phyloP scores from a whole-genome alignment of 192 early-diverging fungal genomes.

The Coemansia sp. region DNA sequence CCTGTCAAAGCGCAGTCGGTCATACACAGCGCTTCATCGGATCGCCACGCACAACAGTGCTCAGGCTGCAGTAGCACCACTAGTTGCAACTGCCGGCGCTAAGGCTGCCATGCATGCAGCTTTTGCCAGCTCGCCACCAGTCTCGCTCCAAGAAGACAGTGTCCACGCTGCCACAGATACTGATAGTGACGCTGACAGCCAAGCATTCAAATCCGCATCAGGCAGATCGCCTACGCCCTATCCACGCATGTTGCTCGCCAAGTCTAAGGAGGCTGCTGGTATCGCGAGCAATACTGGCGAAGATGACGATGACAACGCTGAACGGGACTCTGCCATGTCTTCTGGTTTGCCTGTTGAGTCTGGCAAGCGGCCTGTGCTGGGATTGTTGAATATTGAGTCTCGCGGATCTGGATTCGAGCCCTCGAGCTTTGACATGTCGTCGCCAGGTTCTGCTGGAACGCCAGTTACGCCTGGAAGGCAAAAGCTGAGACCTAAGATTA shows the following conservation, averaged over 20 bases:
- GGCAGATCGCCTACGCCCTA: slow-evolving; percentile 44
- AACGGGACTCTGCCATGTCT: not conserved
- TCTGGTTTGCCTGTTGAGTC: not conserved
- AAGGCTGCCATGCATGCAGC: not conserved
- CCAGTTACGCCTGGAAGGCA: slow-evolving; percentile 29
- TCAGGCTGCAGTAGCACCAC: slow-evolving; percentile 22
- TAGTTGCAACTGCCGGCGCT: not conserved
- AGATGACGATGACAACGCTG: not conserved
- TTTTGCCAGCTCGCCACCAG: not conserved
- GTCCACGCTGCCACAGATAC: not conserved
- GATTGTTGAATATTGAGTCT: slow-evolving; percentile 18
- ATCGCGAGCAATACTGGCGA: not conserved
- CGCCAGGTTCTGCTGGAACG: slow-evolving; percentile 13
- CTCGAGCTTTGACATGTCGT: slow-evolving; percentile 27
- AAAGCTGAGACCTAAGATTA: slow-evolving; percentile 32
- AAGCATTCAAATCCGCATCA: slow-evolving; percentile 28
- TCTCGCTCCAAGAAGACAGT: not conserved
- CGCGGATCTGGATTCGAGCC: slow-evolving; percentile 15
- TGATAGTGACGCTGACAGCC: not conserved
- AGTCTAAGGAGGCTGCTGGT: not conserved
- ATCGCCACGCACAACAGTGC: slow-evolving; percentile 44
- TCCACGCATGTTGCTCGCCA: slow-evolving; percentile 24
- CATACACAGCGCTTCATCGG: slow-evolving; percentile 34
- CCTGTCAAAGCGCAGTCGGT: slow-evolving; percentile 30
- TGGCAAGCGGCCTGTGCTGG: slow-evolving; percentile 3